These are phyloP conservation scores for Handroanthus guayacan DNA, from an alignment of 257 asterid genomes.

Conservation along the genomic window DNA sequence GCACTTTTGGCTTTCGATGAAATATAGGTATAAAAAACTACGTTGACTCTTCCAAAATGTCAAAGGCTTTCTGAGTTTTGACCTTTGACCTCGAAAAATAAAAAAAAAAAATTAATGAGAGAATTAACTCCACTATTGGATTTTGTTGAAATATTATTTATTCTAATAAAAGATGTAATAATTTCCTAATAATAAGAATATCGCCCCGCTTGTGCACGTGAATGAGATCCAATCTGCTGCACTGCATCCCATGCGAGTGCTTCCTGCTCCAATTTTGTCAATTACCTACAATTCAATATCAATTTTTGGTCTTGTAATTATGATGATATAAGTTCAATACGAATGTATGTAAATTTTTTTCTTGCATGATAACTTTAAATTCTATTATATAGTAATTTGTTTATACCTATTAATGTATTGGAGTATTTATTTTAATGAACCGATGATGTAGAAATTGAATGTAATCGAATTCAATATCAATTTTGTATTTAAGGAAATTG, in stretches of 20 bases:
- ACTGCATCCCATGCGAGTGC: constrained; percentile 26
- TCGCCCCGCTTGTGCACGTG: constrained; percentile 29
- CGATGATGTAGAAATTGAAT: no score
- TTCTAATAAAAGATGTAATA: background rate
- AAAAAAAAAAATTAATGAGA: background rate
- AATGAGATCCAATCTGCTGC: constrained; percentile 44
- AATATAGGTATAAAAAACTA: background rate
- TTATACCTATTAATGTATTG: no score
- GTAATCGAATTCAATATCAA: no score
- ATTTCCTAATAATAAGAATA: constrained; percentile 21
- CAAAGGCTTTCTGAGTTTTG: constrained; percentile 26
- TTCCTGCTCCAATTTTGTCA: background rate
- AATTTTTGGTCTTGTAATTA: no score
- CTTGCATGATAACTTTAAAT: no score
- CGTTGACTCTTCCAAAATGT: constrained; percentile 36
- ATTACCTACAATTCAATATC: no score
- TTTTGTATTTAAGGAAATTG: no score
- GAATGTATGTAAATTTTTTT: no score
- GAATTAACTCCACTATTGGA: constrained; percentile 5
- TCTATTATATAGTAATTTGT: no score
- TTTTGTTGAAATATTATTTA: background rate
- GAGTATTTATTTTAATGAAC: no score
- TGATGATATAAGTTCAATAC: no score
- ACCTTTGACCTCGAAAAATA: constrained; percentile 41
- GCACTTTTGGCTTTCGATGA: constrained; percentile 31